A percentile compares a stretch with the other conserved stretches of the same genome.
phyloP scores from a whole-genome alignment of 2,329 filamentous ascomycete species.

The Dothistroma septosporum region DNA sequence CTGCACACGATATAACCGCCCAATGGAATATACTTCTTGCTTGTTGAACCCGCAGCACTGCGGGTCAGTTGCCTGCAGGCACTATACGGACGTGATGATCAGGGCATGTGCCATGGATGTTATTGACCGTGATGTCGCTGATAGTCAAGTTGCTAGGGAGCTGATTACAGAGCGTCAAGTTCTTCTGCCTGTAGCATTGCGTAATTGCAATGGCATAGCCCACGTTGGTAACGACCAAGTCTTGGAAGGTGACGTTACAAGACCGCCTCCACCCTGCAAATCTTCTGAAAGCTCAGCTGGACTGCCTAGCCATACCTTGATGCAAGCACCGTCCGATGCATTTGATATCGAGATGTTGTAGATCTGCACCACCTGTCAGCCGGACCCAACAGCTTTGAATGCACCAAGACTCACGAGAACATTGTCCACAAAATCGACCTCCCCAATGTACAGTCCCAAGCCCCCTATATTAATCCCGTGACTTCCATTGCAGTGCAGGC shows the following conservation, averaged over 20 bases:
- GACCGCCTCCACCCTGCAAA: slow-evolving; percentile 62
- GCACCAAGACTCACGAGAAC: slow-evolving; percentile 49
- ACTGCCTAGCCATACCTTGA: slow-evolving; percentile 68
- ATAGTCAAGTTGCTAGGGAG: slow-evolving; percentile 56
- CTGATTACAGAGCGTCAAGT: slow-evolving; percentile 57
- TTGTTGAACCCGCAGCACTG: slow-evolving; percentile 39
- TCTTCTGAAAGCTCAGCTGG: slow-evolving; percentile 54
- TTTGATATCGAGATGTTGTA: slow-evolving; percentile 40
- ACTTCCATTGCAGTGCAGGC: slow-evolving; percentile 63
- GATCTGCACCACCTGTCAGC: slow-evolving; percentile 44
- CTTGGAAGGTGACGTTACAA: slow-evolving; percentile 64
- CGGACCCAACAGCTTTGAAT: slow-evolving; percentile 40
- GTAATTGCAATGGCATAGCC: slow-evolving; percentile 62
- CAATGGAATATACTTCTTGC: slow-evolving; percentile 40
- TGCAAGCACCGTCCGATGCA: slow-evolving; percentile 60
- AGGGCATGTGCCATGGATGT: slow-evolving; percentile 46
- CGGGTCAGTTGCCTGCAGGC: not conserved
- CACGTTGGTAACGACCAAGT: slow-evolving; percentile 57
- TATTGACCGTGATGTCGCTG: slow-evolving; percentile 52
- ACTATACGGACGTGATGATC: not conserved
- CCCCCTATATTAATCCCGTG: slow-evolving; percentile 72
- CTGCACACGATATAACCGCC: slow-evolving; percentile 45
- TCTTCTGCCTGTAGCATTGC: slow-evolving; percentile 63
- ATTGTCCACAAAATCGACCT: slow-evolving; percentile 65
- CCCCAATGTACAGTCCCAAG: slow-evolving; percentile 61